These are phyloP conservation scores for Circinella minor DNA, from an alignment of 371 early-diverging fungal species.

Conservation along the genomic window DNA sequence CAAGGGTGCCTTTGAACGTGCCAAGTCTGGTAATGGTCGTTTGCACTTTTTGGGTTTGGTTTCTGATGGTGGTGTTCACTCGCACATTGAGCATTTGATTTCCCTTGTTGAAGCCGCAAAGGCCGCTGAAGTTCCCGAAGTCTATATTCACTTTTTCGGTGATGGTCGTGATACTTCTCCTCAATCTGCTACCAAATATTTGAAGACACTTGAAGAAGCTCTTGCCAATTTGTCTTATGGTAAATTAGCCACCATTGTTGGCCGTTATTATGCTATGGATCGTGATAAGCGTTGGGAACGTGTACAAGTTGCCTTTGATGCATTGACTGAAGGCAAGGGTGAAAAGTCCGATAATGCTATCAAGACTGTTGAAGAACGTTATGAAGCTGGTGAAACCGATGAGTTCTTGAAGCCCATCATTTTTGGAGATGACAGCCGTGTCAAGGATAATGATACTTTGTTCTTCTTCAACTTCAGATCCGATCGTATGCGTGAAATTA, in stretches of 20 bases:
- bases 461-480: constrained; percentile 97
- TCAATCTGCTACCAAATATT: constrained; percentile 77
- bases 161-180: constrained; percentile 99
- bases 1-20: constrained; percentile 82
- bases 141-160: constrained; percentile 97
- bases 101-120: constrained; percentile 86
- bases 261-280: constrained; percentile 99
- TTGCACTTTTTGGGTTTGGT: constrained; percentile 97
- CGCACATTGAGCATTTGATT: constrained; percentile 94
- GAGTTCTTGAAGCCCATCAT: constrained; percentile 99
- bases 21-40: constrained; percentile 84
- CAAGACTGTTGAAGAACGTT: constrained; percentile 83
- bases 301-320: constrained; percentile 92
- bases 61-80: constrained; percentile 99
- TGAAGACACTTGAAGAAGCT: constrained; percentile 73
- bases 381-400: constrained; percentile 89
- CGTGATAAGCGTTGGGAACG: constrained; percentile 99
- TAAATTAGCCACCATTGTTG: constrained; percentile 90
- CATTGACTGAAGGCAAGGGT: constrained; percentile 83
- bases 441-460: constrained; percentile 82
- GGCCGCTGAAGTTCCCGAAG: constrained; percentile 81
- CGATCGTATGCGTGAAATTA: constrained; percentile 99
- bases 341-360: constrained; percentile 74
- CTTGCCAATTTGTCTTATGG: constrained; percentile 77
- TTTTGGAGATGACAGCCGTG: constrained; percentile 73